A percentile compares a stretch with the other conserved stretches of the same genome.
These are phyloP conservation scores for Rhizomucor pusillus DNA, from an alignment of 371 early-diverging fungal genomes.

Conservation along the genomic window DNA sequence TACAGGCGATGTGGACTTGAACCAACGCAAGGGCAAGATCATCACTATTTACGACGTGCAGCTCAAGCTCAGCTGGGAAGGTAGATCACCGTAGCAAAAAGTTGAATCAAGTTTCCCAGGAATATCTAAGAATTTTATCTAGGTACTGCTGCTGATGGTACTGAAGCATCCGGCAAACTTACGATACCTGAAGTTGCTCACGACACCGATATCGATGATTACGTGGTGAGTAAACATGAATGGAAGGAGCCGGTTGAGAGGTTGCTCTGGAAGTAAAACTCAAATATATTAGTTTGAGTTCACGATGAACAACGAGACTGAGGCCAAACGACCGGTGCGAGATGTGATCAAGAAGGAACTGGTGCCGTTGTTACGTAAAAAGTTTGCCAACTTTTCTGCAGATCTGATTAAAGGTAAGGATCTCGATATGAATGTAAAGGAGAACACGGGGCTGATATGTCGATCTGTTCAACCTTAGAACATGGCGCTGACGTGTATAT, in stretches of 20 bases:
- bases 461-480: slow-evolving; percentile 24
- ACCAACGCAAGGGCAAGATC: slow-evolving; percentile 87
- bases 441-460: slow-evolving; percentile 1
- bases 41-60: slow-evolving; percentile 81
- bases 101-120: background rate
- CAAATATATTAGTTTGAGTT: slow-evolving; percentile 68
- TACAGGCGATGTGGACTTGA: slow-evolving; percentile 80
- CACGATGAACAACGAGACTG: slow-evolving; percentile 57
- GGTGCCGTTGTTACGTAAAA: slow-evolving; percentile 59
- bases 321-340: slow-evolving; percentile 62
- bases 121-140: slow-evolving; percentile 1
- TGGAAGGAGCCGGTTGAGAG: background rate
- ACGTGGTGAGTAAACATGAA: slow-evolving; percentile 57
- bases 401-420: slow-evolving; percentile 73
- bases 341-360: slow-evolving; percentile 71
- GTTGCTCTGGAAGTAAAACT: background rate
- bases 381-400: slow-evolving; percentile 63
- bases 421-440: background rate
- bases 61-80: slow-evolving; percentile 69
- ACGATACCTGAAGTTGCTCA: slow-evolving; percentile 90
- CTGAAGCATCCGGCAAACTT: slow-evolving; percentile 72
- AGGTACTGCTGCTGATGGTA: slow-evolving; percentile 66
- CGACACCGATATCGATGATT: slow-evolving; percentile 79
- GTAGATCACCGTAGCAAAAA: slow-evolving; percentile 24
- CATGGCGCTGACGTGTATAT: slow-evolving; percentile 92